phyloP scores from a whole-genome alignment of 2,329 filamentous ascomycete genomes.

The Monascus ruber region DNA sequence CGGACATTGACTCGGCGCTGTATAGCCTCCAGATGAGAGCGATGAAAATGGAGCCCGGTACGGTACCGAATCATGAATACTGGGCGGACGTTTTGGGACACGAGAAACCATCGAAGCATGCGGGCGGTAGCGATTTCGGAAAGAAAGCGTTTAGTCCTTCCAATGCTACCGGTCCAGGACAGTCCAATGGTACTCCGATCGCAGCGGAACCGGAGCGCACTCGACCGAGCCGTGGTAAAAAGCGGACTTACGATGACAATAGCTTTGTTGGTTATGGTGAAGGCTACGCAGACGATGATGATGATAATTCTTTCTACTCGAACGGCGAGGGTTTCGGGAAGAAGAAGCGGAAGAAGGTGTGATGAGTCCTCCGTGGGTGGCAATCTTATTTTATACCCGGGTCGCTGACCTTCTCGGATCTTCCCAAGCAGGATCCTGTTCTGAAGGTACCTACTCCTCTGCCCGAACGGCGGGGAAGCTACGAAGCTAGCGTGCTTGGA shows the following conservation, averaged over 20 bases:
- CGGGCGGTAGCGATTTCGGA: slow-evolving; percentile 14
- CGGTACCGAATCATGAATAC: slow-evolving; percentile 34
- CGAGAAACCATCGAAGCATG: slow-evolving; percentile 32
- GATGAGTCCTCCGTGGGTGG: slow-evolving; percentile 3
- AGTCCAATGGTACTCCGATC: slow-evolving; percentile 16
- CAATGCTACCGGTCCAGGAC: slow-evolving; percentile 11
- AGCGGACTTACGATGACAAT: slow-evolving; percentile 40
- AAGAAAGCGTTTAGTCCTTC: slow-evolving; percentile 19
- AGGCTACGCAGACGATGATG: slow-evolving; percentile 39
- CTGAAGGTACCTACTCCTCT: slow-evolving; percentile 28
- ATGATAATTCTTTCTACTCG: slow-evolving; percentile 32
- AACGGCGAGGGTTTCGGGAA: slow-evolving; percentile 33
- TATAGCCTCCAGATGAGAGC: slow-evolving; percentile 31
- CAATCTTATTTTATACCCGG: slow-evolving; percentile 4
- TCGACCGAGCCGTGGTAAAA: slow-evolving; percentile 36
- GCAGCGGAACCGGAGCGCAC: slow-evolving; percentile 22
- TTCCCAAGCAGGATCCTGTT: slow-evolving; percentile 26
- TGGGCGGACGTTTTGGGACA: slow-evolving; percentile 40
- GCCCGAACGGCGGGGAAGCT: slow-evolving; percentile 30
- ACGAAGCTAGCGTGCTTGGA: slow-evolving; percentile 35
- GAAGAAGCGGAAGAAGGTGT: slow-evolving; percentile 40
- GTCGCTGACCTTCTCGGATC: slow-evolving; percentile 3
- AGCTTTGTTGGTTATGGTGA: slow-evolving; percentile 42
- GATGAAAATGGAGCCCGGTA: slow-evolving; percentile 38
- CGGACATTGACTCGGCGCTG: slow-evolving; percentile 31